Percentiles rank a stretch among this genome's conserved stretches.
These are phyloP conservation scores for Gonapodya prolifera DNA, from an alignment of 192 early-diverging fungal species.

Conservation along the genomic window DNA sequence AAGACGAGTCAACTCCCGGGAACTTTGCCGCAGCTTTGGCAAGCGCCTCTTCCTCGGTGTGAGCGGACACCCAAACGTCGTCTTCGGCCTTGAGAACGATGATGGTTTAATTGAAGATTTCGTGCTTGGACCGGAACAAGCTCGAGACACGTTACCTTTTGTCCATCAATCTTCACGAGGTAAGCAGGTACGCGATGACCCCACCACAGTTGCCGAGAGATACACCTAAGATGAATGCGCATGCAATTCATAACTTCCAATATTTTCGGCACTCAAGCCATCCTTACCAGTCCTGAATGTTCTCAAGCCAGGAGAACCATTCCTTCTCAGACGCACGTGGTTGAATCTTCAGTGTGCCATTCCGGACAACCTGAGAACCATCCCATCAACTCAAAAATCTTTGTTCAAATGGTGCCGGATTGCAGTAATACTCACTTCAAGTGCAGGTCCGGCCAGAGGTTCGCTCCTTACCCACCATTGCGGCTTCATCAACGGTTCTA, in stretches of 20 bases:
- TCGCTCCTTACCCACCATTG: slow-evolving; percentile 98
- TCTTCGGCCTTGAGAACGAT: slow-evolving; percentile 24
- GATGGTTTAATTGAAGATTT: neutral
- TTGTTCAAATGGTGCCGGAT: neutral
- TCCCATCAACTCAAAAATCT: neutral
- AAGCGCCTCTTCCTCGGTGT: slow-evolving; percentile 59
- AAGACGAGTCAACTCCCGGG: slow-evolving; percentile 41
- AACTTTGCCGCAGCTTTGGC: slow-evolving; percentile 65
- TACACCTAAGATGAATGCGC: slow-evolving; percentile 20
- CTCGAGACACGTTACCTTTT: neutral
- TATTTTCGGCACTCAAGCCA: neutral
- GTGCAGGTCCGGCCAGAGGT: slow-evolving; percentile 71
- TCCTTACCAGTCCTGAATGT: slow-evolving; percentile 93
- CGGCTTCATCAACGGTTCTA: slow-evolving; percentile 96
- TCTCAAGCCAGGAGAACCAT: slow-evolving; percentile 92
- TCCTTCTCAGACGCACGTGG: slow-evolving; percentile 81
- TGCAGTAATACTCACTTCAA: slow-evolving; percentile 19
- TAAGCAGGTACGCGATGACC: slow-evolving; percentile 94
- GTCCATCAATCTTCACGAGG: slow-evolving; percentile 69
- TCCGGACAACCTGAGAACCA: slow-evolving; percentile 45
- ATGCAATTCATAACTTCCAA: neutral
- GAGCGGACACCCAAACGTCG: slow-evolving; percentile 79
- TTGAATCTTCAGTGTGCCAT: slow-evolving; percentile 68
- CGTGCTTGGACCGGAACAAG: neutral
- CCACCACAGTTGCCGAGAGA: slow-evolving; percentile 99